Percentiles rank a stretch among this genome's conserved stretches.
These are phyloP conservation scores for Botrytis fabae DNA, from an alignment of 2,329 filamentous ascomycete genomes.

Conservation along the genomic window DNA sequence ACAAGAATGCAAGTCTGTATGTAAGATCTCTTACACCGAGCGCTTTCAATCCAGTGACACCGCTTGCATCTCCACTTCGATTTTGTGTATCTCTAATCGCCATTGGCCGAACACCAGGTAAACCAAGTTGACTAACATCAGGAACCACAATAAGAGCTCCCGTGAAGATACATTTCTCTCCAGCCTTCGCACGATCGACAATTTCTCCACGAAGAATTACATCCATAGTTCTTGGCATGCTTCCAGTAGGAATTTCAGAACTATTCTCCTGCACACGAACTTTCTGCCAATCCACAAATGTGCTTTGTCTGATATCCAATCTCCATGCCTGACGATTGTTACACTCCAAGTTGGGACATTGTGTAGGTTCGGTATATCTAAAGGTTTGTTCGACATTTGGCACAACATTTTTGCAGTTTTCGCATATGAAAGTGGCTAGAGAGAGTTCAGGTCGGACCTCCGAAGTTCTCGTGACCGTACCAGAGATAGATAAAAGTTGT, in stretches of 20 bases:
- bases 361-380: conserved; percentile 92
- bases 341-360: conserved; percentile 87
- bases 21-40: conserved; percentile 94
- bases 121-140: conserved; percentile 89
- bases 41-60: conserved; percentile 84
- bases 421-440: conserved; percentile 87
- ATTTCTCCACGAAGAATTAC: conserved; percentile 96
- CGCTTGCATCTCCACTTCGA: conserved; percentile 74
- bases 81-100: conserved; percentile 81
- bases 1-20: conserved; percentile 93
- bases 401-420: conserved; percentile 79
- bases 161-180: conserved; percentile 97
- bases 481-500: conserved; percentile 90
- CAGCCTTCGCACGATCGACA: conserved; percentile 94
- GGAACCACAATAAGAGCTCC: conserved; percentile 95
- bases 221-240: conserved; percentile 98
- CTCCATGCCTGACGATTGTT: conserved; percentile 92
- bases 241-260: conserved; percentile 95
- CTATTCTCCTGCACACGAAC: conserved; percentile 98
- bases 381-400: conserved; percentile 97
- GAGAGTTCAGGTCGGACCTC: conserved; percentile 94
- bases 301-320: conserved; percentile 94
- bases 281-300: conserved; percentile 99
- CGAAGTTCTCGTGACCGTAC: conserved; percentile 93
- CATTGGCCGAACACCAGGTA: conserved; percentile 81